Evolutionary conservation across 2,329 filamentous ascomycete genomes (phyloP).

Genomic region (Colletotrichum salicis): DNA sequence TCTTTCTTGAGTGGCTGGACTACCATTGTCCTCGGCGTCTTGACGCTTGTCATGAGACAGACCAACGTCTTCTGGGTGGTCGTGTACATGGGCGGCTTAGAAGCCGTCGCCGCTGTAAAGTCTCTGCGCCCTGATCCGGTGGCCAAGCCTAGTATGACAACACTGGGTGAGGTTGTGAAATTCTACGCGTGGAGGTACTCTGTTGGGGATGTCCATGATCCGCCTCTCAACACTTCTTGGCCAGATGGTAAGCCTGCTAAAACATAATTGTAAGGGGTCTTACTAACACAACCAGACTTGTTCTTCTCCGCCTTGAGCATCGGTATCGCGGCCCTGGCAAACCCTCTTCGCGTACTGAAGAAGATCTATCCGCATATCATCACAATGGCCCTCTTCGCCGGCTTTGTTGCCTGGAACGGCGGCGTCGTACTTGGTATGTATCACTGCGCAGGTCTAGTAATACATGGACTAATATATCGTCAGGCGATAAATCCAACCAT

Average conservation of each 20-base stretch:
- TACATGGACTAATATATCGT: slow-evolving; percentile 40
- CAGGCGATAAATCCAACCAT: slow-evolving; percentile 94
- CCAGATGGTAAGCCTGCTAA: slow-evolving; percentile 58
- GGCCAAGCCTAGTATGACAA: slow-evolving; percentile 44
- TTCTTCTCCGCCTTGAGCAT: slow-evolving; percentile 72
- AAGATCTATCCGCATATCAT: slow-evolving; percentile 69
- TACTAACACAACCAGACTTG: slow-evolving; percentile 56
- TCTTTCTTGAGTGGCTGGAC: slow-evolving; percentile 53
- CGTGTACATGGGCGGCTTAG: slow-evolving; percentile 75
- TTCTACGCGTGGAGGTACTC: slow-evolving; percentile 57
- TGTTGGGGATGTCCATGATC: slow-evolving; percentile 66
- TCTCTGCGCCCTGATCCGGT: slow-evolving; percentile 48
- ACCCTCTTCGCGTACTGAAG: slow-evolving; percentile 56
- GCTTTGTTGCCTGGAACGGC: slow-evolving; percentile 87
- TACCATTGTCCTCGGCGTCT: slow-evolving; percentile 67
- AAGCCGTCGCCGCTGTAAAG: slow-evolving; percentile 64
- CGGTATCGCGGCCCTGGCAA: slow-evolving; percentile 63
- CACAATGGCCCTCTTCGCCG: slow-evolving; percentile 74
- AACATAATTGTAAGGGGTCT: not conserved
- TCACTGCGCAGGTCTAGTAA: not conserved
- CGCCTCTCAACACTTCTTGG: slow-evolving; percentile 56
- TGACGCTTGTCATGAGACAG: slow-evolving; percentile 82
- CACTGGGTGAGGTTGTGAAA: slow-evolving; percentile 47
- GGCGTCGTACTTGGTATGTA: slow-evolving; percentile 85
- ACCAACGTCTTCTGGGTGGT: slow-evolving; percentile 98